Conservation (phyloP, 345 rosid species). For the Bruguiera parviflora region DNA sequence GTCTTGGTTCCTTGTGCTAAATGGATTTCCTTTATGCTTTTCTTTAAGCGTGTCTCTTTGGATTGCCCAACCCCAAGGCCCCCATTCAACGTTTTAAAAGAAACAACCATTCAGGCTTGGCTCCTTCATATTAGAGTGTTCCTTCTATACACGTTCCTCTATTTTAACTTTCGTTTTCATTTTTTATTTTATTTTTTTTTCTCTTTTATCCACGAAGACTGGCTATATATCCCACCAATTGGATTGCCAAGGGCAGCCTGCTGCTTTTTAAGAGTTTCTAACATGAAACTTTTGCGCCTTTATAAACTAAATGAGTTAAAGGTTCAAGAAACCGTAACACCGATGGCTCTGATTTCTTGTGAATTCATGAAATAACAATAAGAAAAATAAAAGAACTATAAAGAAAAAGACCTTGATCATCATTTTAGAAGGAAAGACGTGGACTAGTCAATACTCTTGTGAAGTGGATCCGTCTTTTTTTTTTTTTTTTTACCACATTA, state of each 20-base stretch:
- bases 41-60: conserved; percentile 10
- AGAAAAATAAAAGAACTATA: background rate
- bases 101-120: conserved; percentile 9
- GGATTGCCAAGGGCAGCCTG: background rate
- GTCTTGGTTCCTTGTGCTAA: conserved; percentile 38
- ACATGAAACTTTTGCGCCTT: no score
- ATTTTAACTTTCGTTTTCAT: background rate
- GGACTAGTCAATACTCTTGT: conserved; percentile 8
- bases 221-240: background rate
- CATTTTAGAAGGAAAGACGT: conserved; percentile 1
- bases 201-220: conserved; percentile 26
- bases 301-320: no score
- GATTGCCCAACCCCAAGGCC: conserved; percentile 24
- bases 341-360: no score
- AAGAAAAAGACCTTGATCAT: background rate
- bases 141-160: background rate
- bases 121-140: conserved; percentile 14
- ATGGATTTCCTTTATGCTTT: conserved; percentile 37
- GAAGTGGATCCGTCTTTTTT: background rate
- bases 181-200: conserved; percentile 8
- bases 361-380: background rate
- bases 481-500: background rate
- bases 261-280: background rate
- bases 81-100: conserved; percentile 23
- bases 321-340: conserved; percentile 4